phyloP scores from a whole-genome alignment of 2,329 filamentous ascomycete species.

The Coniochaeta sp. region DNA sequence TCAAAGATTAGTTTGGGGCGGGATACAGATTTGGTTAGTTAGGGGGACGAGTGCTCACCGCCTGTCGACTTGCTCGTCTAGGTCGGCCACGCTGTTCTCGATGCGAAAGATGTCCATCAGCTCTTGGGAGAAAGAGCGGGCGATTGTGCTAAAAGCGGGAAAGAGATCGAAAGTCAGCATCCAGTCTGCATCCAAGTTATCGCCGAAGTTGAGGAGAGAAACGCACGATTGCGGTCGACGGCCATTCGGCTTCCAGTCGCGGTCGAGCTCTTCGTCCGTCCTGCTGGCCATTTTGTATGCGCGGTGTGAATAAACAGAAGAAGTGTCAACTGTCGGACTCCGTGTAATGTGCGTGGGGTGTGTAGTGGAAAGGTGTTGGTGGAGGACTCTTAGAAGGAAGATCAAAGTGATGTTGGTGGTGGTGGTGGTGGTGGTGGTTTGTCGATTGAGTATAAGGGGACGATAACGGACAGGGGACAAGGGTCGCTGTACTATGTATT shows the following conservation, averaged over 20 bases:
- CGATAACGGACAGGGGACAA: not conserved
- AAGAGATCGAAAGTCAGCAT: not conserved
- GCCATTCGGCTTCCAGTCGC: conserved; percentile 72
- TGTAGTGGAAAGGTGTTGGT: not conserved
- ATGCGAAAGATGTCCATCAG: conserved; percentile 86
- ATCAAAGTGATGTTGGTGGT: not conserved
- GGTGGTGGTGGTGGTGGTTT: not conserved
- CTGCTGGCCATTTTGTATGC: conserved; percentile 16
- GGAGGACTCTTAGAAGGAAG: not conserved
- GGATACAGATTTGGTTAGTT: not conserved
- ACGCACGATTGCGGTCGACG: conserved; percentile 79
- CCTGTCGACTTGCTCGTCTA: conserved; percentile 59
- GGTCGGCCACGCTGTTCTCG: conserved; percentile 50
- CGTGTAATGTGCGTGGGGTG: not conserved
- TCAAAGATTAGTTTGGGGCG: conserved; percentile 3
- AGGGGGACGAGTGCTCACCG: conserved; percentile 52
- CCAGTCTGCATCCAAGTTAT: conserved; percentile 33
- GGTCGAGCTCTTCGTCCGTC: conserved; percentile 64
- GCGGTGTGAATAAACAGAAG: not conserved
- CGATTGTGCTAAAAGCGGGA: conserved; percentile 60
- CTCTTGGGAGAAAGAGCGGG: conserved; percentile 77
- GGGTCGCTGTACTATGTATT: not conserved
- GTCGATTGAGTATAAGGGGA: not conserved
- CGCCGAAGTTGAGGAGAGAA: conserved; percentile 30
- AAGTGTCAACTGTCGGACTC: not conserved